These are phyloP conservation scores for Alloascoidea hylecoeti DNA, from an alignment of 805 yeast genomes.

Conservation along the genomic window DNA sequence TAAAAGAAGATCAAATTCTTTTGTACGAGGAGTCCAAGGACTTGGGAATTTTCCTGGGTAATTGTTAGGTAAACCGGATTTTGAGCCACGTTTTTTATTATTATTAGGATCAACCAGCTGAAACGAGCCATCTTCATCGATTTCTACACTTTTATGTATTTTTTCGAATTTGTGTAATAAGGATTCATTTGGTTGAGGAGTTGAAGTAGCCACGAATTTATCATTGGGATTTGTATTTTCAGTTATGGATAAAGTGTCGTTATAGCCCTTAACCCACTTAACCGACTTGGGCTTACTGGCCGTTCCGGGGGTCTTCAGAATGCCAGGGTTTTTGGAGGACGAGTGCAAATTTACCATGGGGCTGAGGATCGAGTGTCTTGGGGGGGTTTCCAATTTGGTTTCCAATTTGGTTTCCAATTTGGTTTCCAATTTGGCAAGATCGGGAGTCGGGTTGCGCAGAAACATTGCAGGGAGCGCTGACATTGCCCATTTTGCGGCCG, in stretches of 20 bases:
- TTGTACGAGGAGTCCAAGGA: slow-evolving; percentile 2
- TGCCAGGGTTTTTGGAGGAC: too few species aligned
- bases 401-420: too few species aligned
- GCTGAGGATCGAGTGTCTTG: too few species aligned
- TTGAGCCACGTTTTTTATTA: slow-evolving; percentile 1
- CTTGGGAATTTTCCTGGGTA: slow-evolving; percentile 3
- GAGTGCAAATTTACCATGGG: too few species aligned
- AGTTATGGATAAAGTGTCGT: background rate
- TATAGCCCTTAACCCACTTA: slow-evolving; percentile 1
- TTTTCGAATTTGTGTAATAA: background rate
- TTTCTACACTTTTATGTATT: background rate
- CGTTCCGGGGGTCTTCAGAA: slow-evolving; percentile 3
- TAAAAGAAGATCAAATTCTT: background rate
- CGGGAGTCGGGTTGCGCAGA: background rate
- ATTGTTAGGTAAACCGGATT: background rate
- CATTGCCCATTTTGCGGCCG: background rate
- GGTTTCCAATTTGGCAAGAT: too few species aligned
- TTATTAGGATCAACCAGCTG: background rate
- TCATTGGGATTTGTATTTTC: background rate
- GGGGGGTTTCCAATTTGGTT: too few species aligned
- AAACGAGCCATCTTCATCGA: background rate
- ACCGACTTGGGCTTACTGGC: slow-evolving; percentile 2
- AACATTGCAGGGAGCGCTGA: background rate
- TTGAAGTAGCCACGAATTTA: background rate
- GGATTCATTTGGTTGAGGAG: background rate